Base-by-base conservation (phyloP, 805 yeast species). In the Candida suzukii region DNA sequence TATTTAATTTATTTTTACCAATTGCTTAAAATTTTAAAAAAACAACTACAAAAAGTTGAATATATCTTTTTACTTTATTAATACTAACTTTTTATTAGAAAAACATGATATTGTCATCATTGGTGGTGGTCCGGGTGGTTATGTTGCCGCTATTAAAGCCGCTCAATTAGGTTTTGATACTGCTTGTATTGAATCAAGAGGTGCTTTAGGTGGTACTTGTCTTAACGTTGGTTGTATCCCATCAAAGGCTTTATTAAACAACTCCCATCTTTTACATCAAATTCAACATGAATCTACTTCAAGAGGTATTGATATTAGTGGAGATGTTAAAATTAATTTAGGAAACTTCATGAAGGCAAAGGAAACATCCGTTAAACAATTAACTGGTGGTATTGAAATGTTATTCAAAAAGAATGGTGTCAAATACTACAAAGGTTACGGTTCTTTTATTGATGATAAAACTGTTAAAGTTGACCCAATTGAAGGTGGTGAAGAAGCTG, bases 41-140 rank as follows among this genome's bases (percentile, higher is more conserved):
- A n/a, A n/a, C n/a, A n/a, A n/a, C n/a, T n/a, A n/a, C n/a, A n/a
- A n/a, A n/a, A n/a, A n/a, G n/a, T n/a, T n/a, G n/a, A n/a, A n/a
- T n/a, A n/a, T n/a, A n/a, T n/a, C n/a, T n/a, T n/a, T 24, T 24
- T 8, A 8, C 26, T 8, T 5, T 16, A 20, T 18, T 18, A n/a
- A 29, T 36, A 37, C 52, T 49, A 49, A 49, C 53, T 35, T 21
- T 4, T 20, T 17, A 39, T 11, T 18, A 50, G 57, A 58, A 55
- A 81, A 82, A 59, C 93, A 87, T 62, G 98, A 93, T 58, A 78
- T 93, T 41, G 95, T 91, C 41, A 87, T 93, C 54, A 84, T 93
- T 59, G 99, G 99, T 53, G 98, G 97, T 56, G 99, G 99, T 45
- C 99, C 99, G 53, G 99, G 98, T 66, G 99, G 99, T 48, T 93